Evolutionary conservation across 148 eudicot genomes (phyloP), one percentile per base, ranked within the genome.

Genomic region (Camellia sinensis): DNA sequence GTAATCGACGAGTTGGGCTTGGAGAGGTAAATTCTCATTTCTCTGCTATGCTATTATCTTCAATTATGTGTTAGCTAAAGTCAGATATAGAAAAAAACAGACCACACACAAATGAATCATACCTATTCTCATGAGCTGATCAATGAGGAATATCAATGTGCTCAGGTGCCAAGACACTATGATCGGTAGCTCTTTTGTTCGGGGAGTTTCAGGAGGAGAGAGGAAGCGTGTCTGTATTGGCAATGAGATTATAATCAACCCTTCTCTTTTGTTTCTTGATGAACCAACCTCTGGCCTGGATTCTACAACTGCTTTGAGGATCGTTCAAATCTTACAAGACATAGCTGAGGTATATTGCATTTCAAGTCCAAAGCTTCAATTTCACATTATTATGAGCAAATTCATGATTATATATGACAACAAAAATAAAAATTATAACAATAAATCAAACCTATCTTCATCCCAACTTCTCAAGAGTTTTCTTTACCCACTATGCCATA

Each of bases 1-100:
- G 92, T 95, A n/a, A 95, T 95, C 67, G 78, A 80, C 10, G 97
- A 95, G 84, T 88, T 95, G n/a, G 98, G 97, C 66, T 83, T 95
- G 50, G 96, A 95, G 61, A 93, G 98, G 98, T 92, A 87, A 82
- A 43, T 7, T 9, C 50, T 46, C 14, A 45, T 57, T 11, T 82
- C 53, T 18, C 50, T 22, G 59, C 56, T 44, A 19, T 45, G 11
- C 40, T 19, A 44, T 1, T 43, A 19, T 8, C 21, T 5, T 29
- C 0, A 29, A 29, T 29, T 40, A 48, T 48, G 5, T 6, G 46
- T 12, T 19, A 9, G 3, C 7, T 41, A 5, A 44, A 45, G 78
- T 44, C 50, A 45, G 19, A 41, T 13, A 62, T 62, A 61, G 56
- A 43, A 57, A 5, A 48, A 48, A 48, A 48, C 6, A 48, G 1